Percentiles rank a stretch among this genome's conserved stretches.
phyloP scores from a whole-genome alignment of 768 basidiomycete genomes.

The Calvatia gigantea region DNA sequence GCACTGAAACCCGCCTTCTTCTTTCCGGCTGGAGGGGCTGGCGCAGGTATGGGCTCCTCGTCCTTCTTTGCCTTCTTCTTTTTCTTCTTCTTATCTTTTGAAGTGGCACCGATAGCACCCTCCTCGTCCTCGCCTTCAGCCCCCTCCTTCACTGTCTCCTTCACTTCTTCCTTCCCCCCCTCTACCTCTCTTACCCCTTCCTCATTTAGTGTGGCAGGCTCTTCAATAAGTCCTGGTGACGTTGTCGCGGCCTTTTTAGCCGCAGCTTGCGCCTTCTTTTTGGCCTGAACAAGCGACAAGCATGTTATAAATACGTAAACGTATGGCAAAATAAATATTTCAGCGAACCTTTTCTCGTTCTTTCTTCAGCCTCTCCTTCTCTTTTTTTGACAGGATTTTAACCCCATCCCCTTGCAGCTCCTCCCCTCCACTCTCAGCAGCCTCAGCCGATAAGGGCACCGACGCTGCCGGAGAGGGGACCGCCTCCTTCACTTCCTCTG shows the following conservation, averaged over 20 bases:
- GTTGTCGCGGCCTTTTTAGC: conserved; percentile 61
- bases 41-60: conserved; percentile 37
- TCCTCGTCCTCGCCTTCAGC: conserved; percentile 69
- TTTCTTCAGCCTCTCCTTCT: conserved; percentile 97
- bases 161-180: conserved; percentile 24
- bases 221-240: conserved; percentile 14
- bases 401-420: conserved; percentile 56
- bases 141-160: conserved; percentile 39
- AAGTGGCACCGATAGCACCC: conserved; percentile 33
- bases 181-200: too few species aligned
- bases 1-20: conserved; percentile 82
- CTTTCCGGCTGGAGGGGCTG: conserved; percentile 46
- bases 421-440: conserved; percentile 41
- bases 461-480: conserved; percentile 20
- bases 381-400: conserved; percentile 85
- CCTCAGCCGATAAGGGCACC: conserved; percentile 25
- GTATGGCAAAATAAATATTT: conserved; percentile 1
- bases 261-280: conserved; percentile 92
- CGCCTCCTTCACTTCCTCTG: conserved; percentile 16
- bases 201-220: conserved; percentile 20
- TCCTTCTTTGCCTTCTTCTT: conserved; percentile 75
- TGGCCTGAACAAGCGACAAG: conserved; percentile 52
- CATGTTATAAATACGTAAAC: conserved; percentile 8
- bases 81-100: conserved; percentile 77
- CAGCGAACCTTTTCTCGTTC: conserved; percentile 83